Evolutionary conservation across 768 basidiomycete species (phyloP).

Genomic region (Mycena metata): DNA sequence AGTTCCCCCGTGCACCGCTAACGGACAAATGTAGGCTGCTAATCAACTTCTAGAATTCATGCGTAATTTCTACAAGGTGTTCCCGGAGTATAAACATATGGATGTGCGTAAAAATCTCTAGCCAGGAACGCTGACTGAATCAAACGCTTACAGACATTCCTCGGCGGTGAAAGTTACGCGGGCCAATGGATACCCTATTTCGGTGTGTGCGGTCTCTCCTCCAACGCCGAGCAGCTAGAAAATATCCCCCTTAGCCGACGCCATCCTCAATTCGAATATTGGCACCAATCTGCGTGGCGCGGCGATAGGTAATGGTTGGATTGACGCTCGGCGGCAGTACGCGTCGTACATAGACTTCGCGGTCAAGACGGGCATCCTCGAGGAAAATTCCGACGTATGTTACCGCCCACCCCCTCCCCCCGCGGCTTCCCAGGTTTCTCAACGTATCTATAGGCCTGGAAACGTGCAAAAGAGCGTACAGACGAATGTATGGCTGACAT

Average conservation of each 20-base stretch:
- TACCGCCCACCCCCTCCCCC: no score
- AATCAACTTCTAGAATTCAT: constrained; percentile 87
- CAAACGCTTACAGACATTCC: constrained; percentile 78
- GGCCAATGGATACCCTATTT: constrained; percentile 99
- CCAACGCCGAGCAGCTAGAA: constrained; percentile 4
- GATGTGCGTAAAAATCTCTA: constrained; percentile 71
- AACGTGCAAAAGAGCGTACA: constrained; percentile 65
- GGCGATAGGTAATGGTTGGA: constrained; percentile 99
- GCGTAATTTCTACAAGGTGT: constrained; percentile 88
- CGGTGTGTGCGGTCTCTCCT: constrained; percentile 59
- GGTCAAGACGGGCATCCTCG: constrained; percentile 82
- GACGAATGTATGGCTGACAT: constrained; percentile 70
- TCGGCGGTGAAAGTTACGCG: constrained; percentile 96
- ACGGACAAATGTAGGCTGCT: constrained; percentile 65
- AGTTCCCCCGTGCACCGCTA: background rate
- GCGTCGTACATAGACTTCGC: constrained; percentile 91
- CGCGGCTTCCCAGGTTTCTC: constrained; percentile 19
- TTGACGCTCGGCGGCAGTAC: constrained; percentile 91
- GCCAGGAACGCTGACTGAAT: constrained; percentile 14
- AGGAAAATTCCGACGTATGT: constrained; percentile 74
- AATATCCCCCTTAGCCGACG: constrained; percentile 74
- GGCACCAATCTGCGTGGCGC: constrained; percentile 77
- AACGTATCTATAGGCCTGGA: constrained; percentile 65
- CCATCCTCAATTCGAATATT: constrained; percentile 73
- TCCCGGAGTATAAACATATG: constrained; percentile 86